Evolutionary conservation across 495 filamentous ascomycete genomes (phyloP).

Genomic region (Podospora fimiseda): DNA sequence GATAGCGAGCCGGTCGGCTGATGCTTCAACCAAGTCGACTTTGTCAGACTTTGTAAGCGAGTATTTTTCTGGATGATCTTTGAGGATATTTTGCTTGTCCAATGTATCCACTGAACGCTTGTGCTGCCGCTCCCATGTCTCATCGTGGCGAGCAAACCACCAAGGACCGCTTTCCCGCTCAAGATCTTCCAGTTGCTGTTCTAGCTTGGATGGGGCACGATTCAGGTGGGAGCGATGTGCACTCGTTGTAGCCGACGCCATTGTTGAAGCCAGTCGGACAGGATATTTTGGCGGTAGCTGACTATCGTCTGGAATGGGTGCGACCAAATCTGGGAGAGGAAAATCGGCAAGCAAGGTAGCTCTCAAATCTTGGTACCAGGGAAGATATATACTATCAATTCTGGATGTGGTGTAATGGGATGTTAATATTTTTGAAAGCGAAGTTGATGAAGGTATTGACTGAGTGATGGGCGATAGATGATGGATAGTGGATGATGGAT

Average conservation of each 20-base stretch:
- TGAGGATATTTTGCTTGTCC: constrained; percentile 30
- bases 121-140: constrained; percentile 6
- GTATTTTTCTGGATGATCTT: constrained; percentile 31
- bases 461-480: no score
- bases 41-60: constrained; percentile 12
- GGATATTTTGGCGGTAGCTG: constrained; percentile 75
- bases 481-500: no score
- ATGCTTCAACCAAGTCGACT: constrained; percentile 22
- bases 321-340: constrained; percentile 59
- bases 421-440: no score
- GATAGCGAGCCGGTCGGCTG: constrained; percentile 47
- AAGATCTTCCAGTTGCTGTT: constrained; percentile 5
- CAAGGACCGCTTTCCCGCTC: constrained; percentile 6
- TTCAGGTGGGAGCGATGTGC: constrained; percentile 18
- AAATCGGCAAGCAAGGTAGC: constrained; percentile 56
- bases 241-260: constrained; percentile 6
- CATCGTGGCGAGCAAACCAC: constrained; percentile 5
- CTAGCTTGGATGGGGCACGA: constrained; percentile 2
- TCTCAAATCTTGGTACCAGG: constrained; percentile 66
- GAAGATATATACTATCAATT: constrained; percentile 72
- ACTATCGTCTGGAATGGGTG: constrained; percentile 67
- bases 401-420: constrained; percentile 12
- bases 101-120: constrained; percentile 19
- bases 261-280: constrained; percentile 41
- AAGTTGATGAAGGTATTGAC: no score